These are phyloP conservation scores for Canariomyces notabilis DNA, from an alignment of 2,329 filamentous ascomycete genomes.

Conservation along the genomic window DNA sequence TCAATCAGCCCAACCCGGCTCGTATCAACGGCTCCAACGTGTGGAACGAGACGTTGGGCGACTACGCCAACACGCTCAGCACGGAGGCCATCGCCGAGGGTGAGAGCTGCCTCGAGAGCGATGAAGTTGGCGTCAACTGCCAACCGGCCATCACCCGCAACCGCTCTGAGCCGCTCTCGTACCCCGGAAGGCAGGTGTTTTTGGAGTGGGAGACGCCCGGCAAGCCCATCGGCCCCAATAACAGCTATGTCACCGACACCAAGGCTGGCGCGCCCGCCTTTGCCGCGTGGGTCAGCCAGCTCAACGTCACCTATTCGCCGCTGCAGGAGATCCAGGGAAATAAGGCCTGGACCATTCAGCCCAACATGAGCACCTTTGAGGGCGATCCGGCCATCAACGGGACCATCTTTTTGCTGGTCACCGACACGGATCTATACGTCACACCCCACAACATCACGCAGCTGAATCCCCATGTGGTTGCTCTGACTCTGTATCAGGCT, in stretches of 20 bases:
- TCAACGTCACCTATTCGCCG: constrained; percentile 67
- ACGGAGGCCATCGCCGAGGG: constrained; percentile 39
- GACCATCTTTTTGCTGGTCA: constrained; percentile 75
- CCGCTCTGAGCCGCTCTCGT: constrained; percentile 65
- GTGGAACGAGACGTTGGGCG: constrained; percentile 59
- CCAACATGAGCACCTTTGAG: constrained; percentile 60
- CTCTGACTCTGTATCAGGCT: constrained; percentile 71
- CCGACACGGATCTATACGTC: constrained; percentile 60
- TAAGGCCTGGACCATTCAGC: constrained; percentile 66
- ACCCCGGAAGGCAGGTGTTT: constrained; percentile 66
- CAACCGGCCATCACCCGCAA: constrained; percentile 62
- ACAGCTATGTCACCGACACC: constrained; percentile 67
- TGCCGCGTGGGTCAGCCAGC: constrained; percentile 71
- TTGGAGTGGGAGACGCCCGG: constrained; percentile 70
- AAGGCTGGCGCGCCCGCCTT: constrained; percentile 57
- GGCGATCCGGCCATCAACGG: constrained; percentile 68
- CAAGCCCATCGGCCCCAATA: constrained; percentile 68
- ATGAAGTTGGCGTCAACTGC: constrained; percentile 52
- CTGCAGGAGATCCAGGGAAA: constrained; percentile 50
- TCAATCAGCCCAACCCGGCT: constrained; percentile 73
- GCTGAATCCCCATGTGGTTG: constrained; percentile 72
- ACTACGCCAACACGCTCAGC: constrained; percentile 51
- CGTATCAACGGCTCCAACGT: constrained; percentile 58
- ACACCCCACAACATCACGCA: constrained; percentile 72
- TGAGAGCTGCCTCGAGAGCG: constrained; percentile 55